Base-by-base conservation (phyloP, 768 basidiomycete genomes). In the Naematelia encephala region DNA sequence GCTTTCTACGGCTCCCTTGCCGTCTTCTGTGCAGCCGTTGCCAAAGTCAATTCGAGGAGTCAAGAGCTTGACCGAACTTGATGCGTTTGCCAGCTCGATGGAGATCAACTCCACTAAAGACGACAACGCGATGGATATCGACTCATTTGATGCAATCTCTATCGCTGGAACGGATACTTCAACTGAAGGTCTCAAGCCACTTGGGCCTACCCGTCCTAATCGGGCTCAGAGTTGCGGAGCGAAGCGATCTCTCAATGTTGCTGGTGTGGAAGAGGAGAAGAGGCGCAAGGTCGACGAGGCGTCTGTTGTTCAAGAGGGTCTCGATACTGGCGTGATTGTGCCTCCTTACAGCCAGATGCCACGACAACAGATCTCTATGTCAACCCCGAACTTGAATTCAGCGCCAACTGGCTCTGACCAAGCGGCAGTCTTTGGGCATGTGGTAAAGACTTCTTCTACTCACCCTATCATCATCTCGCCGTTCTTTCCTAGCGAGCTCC, bases 391-490 rank as follows among this genome's bases (percentile, higher is more conserved):
- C 16, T 39, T 39, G 34, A 39, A 8, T 16, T 8, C 25, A 8
- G 8, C 46, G 5, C 29, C 51, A 11, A 26, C 2, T 16, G 57
- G 39, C 13, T 39, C 2, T 25, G 42, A 44, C 22, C 44, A 51
- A 45, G 26, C 56, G 16, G 63, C 62, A 4, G 59, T 73, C 1
- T 70, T 70, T 58, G 69, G 73, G 13, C 68, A 70, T 25, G 59
- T 70, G 12, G 66, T 72, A 57, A 91, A 89, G 70, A 91, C 89
- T 0, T 90, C 88, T 1, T 80, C 83, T 22, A 83, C 87, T 0
- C 90, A 91, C 76, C 90, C 90, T 5, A 88, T 93, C 72, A 89
- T 90, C 67, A 85, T 88, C 61, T 88, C 87, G 0, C 77, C 79
- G 51, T 79, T 89, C 26, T 80, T 89, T 64, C 86, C 87, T 3